A percentile compares a stretch with the other conserved stretches of the same genome.
These are phyloP conservation scores for Triadica sebifera DNA, from an alignment of 345 rosid species.

Conservation along the genomic window DNA sequence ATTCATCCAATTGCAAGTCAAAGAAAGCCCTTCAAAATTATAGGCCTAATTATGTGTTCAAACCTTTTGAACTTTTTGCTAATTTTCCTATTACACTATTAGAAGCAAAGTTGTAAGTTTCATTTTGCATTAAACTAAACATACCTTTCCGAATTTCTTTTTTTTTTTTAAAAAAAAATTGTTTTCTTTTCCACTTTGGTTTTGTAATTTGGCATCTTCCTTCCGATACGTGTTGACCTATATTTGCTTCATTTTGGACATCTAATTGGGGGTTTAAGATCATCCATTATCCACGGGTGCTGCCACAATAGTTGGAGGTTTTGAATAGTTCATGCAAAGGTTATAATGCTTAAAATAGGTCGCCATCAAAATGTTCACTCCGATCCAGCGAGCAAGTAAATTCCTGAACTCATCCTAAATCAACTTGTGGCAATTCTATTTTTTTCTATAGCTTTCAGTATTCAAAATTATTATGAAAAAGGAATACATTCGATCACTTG, in stretches of 20 bases:
- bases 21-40: constrained; percentile 27
- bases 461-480: no score
- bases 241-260: no score
- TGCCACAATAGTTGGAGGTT: neutral
- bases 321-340: neutral
- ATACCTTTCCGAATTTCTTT: constrained; percentile 25
- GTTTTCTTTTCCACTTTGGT: neutral
- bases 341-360: neutral
- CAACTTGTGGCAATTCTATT: no score
- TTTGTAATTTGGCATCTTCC: constrained; percentile 21
- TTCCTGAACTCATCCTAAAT: no score
- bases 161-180: no score
- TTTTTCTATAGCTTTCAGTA: no score
- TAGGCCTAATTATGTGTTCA: constrained; percentile 26
- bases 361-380: no score
- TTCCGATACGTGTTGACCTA: neutral
- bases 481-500: no score
- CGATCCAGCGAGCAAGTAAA: no score
- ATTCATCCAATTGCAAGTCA: constrained; percentile 38
- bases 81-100: neutral
- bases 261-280: neutral
- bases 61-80: constrained; percentile 11
- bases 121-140: neutral
- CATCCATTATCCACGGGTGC: neutral
- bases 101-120: no score